Evolutionary conservation across 2,329 filamentous ascomycete genomes (phyloP), one percentile per base, ranked within the genome.

Genomic region (Parafenestella ontariensis): DNA sequence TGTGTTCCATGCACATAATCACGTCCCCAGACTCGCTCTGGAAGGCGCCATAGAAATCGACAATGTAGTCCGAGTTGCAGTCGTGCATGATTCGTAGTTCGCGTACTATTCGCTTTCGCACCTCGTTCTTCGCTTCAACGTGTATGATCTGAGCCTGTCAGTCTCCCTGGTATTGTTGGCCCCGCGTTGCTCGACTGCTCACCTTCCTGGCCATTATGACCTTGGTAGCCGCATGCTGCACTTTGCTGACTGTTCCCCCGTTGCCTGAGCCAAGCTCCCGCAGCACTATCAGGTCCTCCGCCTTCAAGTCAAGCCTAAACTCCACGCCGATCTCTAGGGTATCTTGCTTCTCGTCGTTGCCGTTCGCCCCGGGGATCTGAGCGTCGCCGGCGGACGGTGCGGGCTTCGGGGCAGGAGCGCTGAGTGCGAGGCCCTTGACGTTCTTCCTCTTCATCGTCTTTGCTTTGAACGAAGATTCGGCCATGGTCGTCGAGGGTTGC

Each of bases 1-100:
- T 96, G 75, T 99, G 98, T 77, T 99, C 95, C 95, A 99, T 99
- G 77, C 95, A 99, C 89, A 99, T 94, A 67, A 98, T 96, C 54
- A 99, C 96, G 79, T 99, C 95, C 73, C 96, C 94, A 58, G 92
- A 92, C 72, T 96, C 91, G 74, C 96, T 98, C 71, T 98, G 85
- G 73, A 98, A 99, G 33, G 95, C 95, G 56, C 95, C 95, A 72
- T 98, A 98, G 77, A 97, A 99, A 49, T 90, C 96, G 56, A 99
- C 95, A 70, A 99, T 98, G 76, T 96, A 93, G 57, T 95, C 91
- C 20, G 91, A 97, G 72, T 96, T 95, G 78, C 95, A 99, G 71
- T 96, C 92, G 74, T 97, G 93, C 88, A 98, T 98, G 64, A 99
- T 97, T 74, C 97, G 93, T 47, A 99, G 85, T 77, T 99, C 95